A percentile compares a stretch with the other conserved stretches of the same genome.
These are phyloP conservation scores for Thermoascus crustaceus DNA, from an alignment of 2,329 filamentous ascomycete genomes.

Conservation along the genomic window DNA sequence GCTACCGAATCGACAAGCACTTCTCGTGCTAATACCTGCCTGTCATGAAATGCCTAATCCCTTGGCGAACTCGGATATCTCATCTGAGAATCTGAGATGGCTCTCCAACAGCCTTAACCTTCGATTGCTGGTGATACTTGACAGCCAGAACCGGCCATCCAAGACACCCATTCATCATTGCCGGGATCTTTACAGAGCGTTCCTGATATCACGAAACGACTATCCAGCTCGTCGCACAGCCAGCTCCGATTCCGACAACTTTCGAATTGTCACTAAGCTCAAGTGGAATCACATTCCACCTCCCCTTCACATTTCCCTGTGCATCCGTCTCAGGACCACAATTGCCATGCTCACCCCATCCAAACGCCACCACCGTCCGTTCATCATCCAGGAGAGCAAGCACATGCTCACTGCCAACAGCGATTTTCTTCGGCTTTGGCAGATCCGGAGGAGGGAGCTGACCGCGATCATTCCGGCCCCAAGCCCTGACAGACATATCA, in stretches of 20 bases:
- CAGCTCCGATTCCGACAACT: conserved; percentile 63
- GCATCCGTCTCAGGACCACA: conserved; percentile 63
- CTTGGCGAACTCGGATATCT: too few species aligned
- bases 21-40: too few species aligned
- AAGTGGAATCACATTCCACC: conserved; percentile 59
- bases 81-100: too few species aligned
- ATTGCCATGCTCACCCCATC: conserved; percentile 97
- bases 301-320: conserved; percentile 59
- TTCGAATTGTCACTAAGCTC: conserved; percentile 43
- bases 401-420: conserved; percentile 84
- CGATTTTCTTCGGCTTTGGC: conserved; percentile 54
- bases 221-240: conserved; percentile 85
- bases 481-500: conserved; percentile 56
- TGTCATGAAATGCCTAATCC: too few species aligned
- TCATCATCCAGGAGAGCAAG: conserved; percentile 59
- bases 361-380: conserved; percentile 72
- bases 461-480: conserved; percentile 80
- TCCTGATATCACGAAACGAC: conserved; percentile 19
- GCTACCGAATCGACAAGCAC: too few species aligned
- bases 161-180: neutral
- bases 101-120: too few species aligned
- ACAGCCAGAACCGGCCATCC: neutral
- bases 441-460: conserved; percentile 62
- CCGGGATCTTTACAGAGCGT: too few species aligned
- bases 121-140: neutral